phyloP scores from a whole-genome alignment of 768 basidiomycete species.

The Phallus indusiatus region DNA sequence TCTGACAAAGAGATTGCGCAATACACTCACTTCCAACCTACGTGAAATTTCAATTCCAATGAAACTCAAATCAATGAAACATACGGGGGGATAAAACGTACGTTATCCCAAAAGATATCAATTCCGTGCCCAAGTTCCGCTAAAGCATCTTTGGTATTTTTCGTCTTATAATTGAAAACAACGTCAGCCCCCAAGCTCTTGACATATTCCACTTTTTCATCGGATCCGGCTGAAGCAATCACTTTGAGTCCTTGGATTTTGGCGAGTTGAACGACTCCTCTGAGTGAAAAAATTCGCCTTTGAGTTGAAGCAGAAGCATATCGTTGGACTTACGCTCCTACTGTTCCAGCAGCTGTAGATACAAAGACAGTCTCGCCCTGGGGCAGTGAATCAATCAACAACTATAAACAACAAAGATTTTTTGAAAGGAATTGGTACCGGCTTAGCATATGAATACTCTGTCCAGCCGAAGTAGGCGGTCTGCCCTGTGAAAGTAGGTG shows the following conservation, averaged over 20 bases:
- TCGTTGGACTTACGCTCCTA: constrained; percentile 45
- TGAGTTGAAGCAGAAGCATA: not conserved
- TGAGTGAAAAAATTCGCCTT: not conserved
- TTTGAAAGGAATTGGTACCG: constrained; percentile 16
- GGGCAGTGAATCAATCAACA: not conserved
- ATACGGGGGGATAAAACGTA: not conserved
- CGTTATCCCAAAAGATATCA: constrained; percentile 12
- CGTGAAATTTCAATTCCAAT: constrained; percentile 27
- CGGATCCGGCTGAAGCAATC: constrained; percentile 31
- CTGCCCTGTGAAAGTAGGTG: constrained; percentile 15
- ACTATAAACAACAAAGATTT: not conserved
- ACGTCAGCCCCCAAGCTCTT: constrained; percentile 26
- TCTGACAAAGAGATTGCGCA: no score
- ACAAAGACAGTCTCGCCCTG: constrained; percentile 47
- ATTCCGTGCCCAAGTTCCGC: constrained; percentile 26
- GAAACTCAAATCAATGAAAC: no score
- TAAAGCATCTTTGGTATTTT: constrained; percentile 22
- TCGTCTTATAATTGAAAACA: constrained; percentile 28
- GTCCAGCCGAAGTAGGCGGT: constrained; percentile 33
- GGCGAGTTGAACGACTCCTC: constrained; percentile 28
- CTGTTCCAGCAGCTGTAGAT: constrained; percentile 37
- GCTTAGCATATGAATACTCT: constrained; percentile 31
- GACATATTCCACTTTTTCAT: constrained; percentile 31
- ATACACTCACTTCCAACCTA: constrained; percentile 24
- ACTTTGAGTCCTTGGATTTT: constrained; percentile 32